Conservation (phyloP, 306 rosid genomes). For the Sindora glabra region DNA sequence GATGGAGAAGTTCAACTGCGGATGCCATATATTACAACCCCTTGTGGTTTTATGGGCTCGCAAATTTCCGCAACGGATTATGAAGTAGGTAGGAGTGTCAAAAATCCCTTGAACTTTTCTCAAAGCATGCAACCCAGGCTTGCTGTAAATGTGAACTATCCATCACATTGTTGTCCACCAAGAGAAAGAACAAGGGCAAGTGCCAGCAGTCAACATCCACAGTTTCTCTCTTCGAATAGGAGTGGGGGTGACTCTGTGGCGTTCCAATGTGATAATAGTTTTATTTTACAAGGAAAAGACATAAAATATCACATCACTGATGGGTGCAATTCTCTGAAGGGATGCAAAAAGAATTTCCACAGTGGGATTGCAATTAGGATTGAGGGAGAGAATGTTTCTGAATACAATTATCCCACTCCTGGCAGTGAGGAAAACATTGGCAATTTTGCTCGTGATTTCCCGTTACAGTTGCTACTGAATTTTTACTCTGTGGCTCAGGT, state of each 20-base stretch:
- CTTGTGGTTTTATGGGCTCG: no score
- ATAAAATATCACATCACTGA: slow-evolving; percentile 4
- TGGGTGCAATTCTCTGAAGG: slow-evolving; percentile 14
- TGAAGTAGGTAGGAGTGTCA: slow-evolving; percentile 6
- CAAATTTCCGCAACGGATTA: no score
- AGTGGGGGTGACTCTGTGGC: slow-evolving; percentile 15
- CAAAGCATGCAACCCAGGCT: slow-evolving; percentile 8
- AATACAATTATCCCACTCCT: not conserved
- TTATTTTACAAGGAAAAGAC: slow-evolving; percentile 31
- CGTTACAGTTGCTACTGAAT: not conserved
- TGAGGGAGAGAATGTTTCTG: slow-evolving; percentile 19
- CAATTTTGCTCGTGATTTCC: slow-evolving; percentile 1
- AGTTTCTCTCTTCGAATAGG: slow-evolving; percentile 11
- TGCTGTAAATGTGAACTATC: slow-evolving; percentile 12
- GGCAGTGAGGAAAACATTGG: slow-evolving; percentile 9
- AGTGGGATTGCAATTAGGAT: not conserved
- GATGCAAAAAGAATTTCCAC: slow-evolving; percentile 4
- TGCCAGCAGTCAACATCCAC: not conserved
- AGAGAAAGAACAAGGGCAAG: slow-evolving; percentile 12
- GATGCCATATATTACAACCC: slow-evolving; percentile 8
- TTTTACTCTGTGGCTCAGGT: slow-evolving; percentile 31
- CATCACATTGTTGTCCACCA: slow-evolving; percentile 7
- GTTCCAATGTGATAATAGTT: slow-evolving; percentile 33
- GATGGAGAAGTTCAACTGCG: slow-evolving; percentile 11
- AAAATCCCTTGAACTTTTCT: slow-evolving; percentile 20